Evolutionary conservation across 129 eudicot genomes (phyloP).

Genomic region (Mikania micrantha): DNA sequence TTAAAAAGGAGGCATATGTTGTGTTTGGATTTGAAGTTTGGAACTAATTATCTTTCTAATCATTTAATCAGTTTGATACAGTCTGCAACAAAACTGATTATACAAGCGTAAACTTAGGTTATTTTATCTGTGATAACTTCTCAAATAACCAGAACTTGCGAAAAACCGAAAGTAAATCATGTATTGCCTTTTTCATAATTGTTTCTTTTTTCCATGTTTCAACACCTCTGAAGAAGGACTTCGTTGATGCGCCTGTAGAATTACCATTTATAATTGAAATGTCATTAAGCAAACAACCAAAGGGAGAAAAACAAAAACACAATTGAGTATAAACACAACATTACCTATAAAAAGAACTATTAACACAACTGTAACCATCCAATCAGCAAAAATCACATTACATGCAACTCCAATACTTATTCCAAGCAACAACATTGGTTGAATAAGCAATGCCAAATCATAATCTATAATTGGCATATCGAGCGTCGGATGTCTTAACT

Average conservation of each 20-base stretch:
- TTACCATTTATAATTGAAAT: conserved; percentile 7
- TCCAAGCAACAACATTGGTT: conserved; percentile 95
- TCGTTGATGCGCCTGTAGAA: conserved; percentile 72
- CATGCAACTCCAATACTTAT: conserved; percentile 88
- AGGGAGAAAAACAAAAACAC: not conserved
- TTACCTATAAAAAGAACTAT: conserved; percentile 83
- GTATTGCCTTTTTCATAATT: conserved; percentile 59
- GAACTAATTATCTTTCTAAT: not conserved
- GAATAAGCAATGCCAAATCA: conserved; percentile 86
- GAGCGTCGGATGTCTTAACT: conserved; percentile 85
- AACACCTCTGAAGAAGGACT: conserved; percentile 76
- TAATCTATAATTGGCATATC: conserved; percentile 93
- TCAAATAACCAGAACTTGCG: not conserved
- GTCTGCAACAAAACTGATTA: not conserved
- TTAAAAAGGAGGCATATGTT: not conserved
- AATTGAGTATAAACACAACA: not conserved
- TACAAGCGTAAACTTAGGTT: not conserved
- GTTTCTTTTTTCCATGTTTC: conserved; percentile 98
- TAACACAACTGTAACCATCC: conserved; percentile 94
- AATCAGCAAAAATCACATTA: conserved; percentile 88
- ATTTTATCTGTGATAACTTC: not conserved
- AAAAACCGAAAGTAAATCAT: not conserved
- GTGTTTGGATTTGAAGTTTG: not conserved
- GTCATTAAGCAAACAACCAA: not conserved
- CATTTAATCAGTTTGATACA: not conserved